Percentiles rank a stretch among this genome's conserved stretches.
Evolutionary conservation across 208 protist species (phyloP).

Genomic region (Endotrypanum monterogeii): DNA sequence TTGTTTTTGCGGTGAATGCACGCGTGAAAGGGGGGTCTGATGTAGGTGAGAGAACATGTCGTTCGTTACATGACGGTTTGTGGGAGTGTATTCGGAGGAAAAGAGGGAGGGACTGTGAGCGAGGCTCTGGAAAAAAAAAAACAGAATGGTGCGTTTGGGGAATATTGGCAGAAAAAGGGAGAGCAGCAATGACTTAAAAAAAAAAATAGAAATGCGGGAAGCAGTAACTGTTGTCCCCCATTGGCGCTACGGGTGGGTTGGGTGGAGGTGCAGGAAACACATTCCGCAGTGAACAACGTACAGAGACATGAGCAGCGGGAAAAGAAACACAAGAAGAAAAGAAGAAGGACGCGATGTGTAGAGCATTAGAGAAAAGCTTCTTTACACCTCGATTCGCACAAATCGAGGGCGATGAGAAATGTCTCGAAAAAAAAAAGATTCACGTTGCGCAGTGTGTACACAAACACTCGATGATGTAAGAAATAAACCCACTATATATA

Average conservation of each 20-base stretch:
- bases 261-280: constrained; percentile 7
- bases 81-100: no score
- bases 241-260: not conserved
- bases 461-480: not conserved
- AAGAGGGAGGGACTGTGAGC: no score
- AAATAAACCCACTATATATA: not conserved
- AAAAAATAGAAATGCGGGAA: not conserved
- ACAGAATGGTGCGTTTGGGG: not conserved
- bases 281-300: not conserved
- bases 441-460: not conserved
- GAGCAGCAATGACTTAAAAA: no score
- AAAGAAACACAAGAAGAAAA: not conserved
- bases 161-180: not conserved
- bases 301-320: not conserved
- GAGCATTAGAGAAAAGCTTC: not conserved
- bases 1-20: not conserved
- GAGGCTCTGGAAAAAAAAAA: no score
- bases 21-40: not conserved
- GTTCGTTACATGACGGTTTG: not conserved
- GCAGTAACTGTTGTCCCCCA: not conserved
- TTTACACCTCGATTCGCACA: no score
- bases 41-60: not conserved
- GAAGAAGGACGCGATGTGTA: not conserved
- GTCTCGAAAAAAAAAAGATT: not conserved
- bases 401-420: not conserved